Evolutionary conservation across 2,329 filamentous ascomycete genomes (phyloP).

Genomic region (Beauveria pseudobassiana): DNA sequence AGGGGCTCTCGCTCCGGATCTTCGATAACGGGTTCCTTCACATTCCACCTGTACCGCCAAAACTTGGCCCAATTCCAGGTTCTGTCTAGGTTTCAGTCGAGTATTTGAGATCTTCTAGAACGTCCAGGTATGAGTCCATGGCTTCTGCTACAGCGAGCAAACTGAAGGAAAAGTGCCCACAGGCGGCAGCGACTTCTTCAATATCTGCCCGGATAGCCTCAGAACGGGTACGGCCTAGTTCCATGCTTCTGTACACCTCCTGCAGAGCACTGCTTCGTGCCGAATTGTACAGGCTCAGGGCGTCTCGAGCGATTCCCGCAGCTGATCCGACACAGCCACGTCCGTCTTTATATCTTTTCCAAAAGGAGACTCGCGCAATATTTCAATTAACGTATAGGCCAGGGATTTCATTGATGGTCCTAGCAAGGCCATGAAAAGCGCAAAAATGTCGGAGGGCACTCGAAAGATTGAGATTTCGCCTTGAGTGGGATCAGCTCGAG

Average conservation of each 20-base stretch:
- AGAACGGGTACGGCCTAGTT: slow-evolving; percentile 59
- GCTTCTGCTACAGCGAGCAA: slow-evolving; percentile 87
- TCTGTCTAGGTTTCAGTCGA: slow-evolving; percentile 52
- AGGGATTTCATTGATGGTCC: slow-evolving; percentile 95
- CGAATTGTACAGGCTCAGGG: slow-evolving; percentile 69
- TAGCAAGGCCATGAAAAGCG: slow-evolving; percentile 78
- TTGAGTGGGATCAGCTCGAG: slow-evolving; percentile 22
- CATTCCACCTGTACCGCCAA: slow-evolving; percentile 43
- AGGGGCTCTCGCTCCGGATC: slow-evolving; percentile 37
- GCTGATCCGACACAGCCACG: slow-evolving; percentile 71
- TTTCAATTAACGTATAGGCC: slow-evolving; percentile 83
- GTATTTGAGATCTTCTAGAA: slow-evolving; percentile 78
- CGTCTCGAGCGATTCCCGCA: slow-evolving; percentile 75
- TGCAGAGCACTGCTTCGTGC: slow-evolving; percentile 70
- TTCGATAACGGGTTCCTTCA: slow-evolving; percentile 17
- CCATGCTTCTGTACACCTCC: slow-evolving; percentile 72
- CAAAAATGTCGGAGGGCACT: slow-evolving; percentile 77
- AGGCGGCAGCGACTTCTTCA: slow-evolving; percentile 95
- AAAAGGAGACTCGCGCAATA: slow-evolving; percentile 82
- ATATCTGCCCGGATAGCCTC: slow-evolving; percentile 83
- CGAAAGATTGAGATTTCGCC: slow-evolving; percentile 34
- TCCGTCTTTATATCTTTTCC: slow-evolving; percentile 56
- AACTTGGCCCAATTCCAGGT: slow-evolving; percentile 84
- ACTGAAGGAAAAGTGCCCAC: slow-evolving; percentile 91
- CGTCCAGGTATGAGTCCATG: slow-evolving; percentile 72